Evolutionary conservation across 352 stramenopile genomes (phyloP).

Genomic region (Phytophthora tubulina): DNA sequence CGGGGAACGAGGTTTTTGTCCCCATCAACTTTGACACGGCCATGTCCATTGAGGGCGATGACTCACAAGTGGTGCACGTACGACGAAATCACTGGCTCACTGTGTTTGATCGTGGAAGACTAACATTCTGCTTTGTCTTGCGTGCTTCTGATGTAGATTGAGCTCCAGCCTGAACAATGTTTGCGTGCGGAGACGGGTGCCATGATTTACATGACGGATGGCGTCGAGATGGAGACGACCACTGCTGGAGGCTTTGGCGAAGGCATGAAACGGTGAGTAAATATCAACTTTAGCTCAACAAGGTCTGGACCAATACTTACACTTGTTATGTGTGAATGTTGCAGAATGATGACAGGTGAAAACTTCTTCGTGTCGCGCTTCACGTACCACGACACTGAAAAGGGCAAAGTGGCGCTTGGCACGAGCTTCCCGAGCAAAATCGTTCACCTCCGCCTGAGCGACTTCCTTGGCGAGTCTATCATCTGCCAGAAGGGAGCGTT

Average conservation of each 20-base stretch:
- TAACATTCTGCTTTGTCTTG: slow-evolving; percentile 3
- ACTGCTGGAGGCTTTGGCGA: slow-evolving; percentile 92
- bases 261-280: slow-evolving; percentile 86
- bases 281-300: slow-evolving; percentile 57
- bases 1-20: slow-evolving; percentile 65
- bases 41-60: slow-evolving; percentile 82
- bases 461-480: slow-evolving; percentile 88
- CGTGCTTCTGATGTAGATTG: slow-evolving; percentile 55
- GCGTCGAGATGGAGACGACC: slow-evolving; percentile 92
- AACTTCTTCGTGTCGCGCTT: slow-evolving; percentile 87
- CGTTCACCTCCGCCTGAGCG: slow-evolving; percentile 83
- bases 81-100: slow-evolving; percentile 16
- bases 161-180: slow-evolving; percentile 92
- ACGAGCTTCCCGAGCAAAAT: slow-evolving; percentile 94
- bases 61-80: slow-evolving; percentile 89
- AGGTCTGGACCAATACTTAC: slow-evolving; percentile 2
- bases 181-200: slow-evolving; percentile 93
- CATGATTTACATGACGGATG: slow-evolving; percentile 97
- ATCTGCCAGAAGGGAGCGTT: slow-evolving; percentile 95
- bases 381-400: slow-evolving; percentile 64
- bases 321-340: background rate
- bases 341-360: slow-evolving; percentile 79
- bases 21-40: slow-evolving; percentile 87
- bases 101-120: background rate
- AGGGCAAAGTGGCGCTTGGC: slow-evolving; percentile 90